Base-by-base conservation (phyloP, 1,284 basidiomycete genomes). In the Porodaedalea pini region DNA sequence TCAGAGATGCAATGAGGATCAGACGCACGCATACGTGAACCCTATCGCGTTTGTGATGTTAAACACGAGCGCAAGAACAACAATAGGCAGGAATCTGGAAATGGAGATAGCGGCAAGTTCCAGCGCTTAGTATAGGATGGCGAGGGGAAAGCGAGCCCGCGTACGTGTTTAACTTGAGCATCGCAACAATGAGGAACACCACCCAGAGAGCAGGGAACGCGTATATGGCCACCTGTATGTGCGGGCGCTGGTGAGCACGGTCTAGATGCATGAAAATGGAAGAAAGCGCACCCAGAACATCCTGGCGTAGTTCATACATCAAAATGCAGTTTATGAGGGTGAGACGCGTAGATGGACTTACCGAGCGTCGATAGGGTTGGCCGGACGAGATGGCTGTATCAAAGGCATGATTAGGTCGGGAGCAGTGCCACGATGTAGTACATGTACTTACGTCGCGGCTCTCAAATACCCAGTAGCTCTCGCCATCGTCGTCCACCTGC, bases 391-490 rank as follows among this genome's bases (percentile, higher is more conserved):
- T 41, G 94, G 92, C 94, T 97, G 61, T 11, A 52, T 36, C 13
- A 25, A 36, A 43, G 32, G 57, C 15, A 41, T 27, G 58, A 65
- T 45, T 63, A 51, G 45, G 27, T 55, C 34, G 25, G 25, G 27
- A 11, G 37, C 25, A 49, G 31, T 21, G 31, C 17, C 21, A 2
- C 44, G n/a, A 31, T 44, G 37, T 8, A 15, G 27, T 27, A 40
- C 25, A 48, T n/a, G 41, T 10, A 71, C 85, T 68, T 72, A 94
- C 93, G 71, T 96, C 94, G 67, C 92, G 81, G 64, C 88, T 90
- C 74, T 96, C 94, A 65, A 97, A 97, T 2, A 97, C 94, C 94
- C 94, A 97, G 63, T 88, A 92, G 68, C 89, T 93, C 69, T 95
- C 92, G 1, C 94, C 94, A 64, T 97, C 93, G 56, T 96, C 94